Evolutionary conservation across 306 rosid species (phyloP), one percentile per base, ranked within the genome.

Genomic region (Abrus precatorius): DNA sequence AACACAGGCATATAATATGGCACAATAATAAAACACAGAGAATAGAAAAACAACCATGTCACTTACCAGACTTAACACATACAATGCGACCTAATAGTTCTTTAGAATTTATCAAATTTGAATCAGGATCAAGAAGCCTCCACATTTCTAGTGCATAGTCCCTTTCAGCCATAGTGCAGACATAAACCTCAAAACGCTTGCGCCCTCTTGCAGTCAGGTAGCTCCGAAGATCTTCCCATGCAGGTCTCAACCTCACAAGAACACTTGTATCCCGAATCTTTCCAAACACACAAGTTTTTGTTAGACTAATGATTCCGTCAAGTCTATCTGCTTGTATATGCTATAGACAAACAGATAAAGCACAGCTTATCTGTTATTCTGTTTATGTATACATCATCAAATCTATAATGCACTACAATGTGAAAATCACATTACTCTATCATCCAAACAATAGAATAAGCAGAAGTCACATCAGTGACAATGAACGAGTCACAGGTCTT

Each of bases 131-230:
- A 78, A 96, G 98, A 89, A 96, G 99, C 93, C 99, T 90, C 99
- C 99, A 96, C 99, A 96, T 96, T 88, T 96, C 99, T 36, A 96
- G 89, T 20, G 99, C 99, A 84, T 96, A 96, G 92, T 96, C 99
- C 88, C 97, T 92, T 88, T 96, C 99, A 65, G 99, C 99, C 99
- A 96, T 96, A 45, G 98, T 96, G 89, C 99, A 96, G 79, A 96
- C 99, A 88, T 86, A 96, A 72, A 96, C 99, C 87, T 96, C 99
- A 93, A 96, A 96, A 44, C 99, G 98, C 92, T 96, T 96, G 79
- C 99, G 98, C 80, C 99, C 99, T 86, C 97, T 88, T 69, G 99
- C 99, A 78, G 85, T 96, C 91, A 96, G 88, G 86, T 96, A 96
- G 83, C 92, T 89, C 80, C 98, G 92, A 74, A 96, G 99, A 87